A percentile compares a stretch with the other conserved stretches of the same genome.
These are phyloP conservation scores for Eucalyptus caleyi DNA, from an alignment of 345 rosid species.

Conservation along the genomic window DNA sequence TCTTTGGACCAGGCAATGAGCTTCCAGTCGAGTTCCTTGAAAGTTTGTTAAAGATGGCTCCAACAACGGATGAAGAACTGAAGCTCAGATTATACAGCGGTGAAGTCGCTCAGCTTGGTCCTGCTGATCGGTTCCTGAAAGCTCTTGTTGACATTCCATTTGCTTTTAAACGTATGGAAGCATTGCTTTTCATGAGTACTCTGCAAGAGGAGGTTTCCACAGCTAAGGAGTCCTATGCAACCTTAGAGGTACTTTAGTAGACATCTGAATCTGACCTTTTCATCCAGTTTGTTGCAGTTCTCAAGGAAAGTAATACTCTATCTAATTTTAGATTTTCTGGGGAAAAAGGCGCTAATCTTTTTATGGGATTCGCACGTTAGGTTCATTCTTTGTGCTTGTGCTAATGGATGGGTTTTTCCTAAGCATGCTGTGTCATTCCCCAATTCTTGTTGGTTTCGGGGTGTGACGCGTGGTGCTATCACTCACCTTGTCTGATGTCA, in stretches of 20 bases:
- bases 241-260: slow-evolving; percentile 48
- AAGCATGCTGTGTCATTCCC: not conserved
- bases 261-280: not conserved
- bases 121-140: slow-evolving; percentile 92
- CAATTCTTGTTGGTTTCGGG: not conserved
- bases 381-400: not conserved
- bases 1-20: slow-evolving; percentile 62
- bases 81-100: slow-evolving; percentile 83
- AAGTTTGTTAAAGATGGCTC: slow-evolving; percentile 87
- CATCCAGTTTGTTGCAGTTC: not conserved
- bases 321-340: not conserved
- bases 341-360: not conserved
- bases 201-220: slow-evolving; percentile 68
- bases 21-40: slow-evolving; percentile 82
- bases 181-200: slow-evolving; percentile 76
- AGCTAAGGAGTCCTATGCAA: slow-evolving; percentile 63
- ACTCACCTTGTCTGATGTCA: not conserved
- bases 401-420: not conserved
- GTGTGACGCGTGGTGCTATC: not conserved
- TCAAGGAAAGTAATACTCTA: not conserved
- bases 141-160: slow-evolving; percentile 74
- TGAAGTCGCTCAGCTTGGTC: slow-evolving; percentile 71
- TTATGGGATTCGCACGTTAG: not conserved
- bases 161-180: slow-evolving; percentile 80
- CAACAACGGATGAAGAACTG: slow-evolving; percentile 90